Evolutionary conservation across 2,329 filamentous ascomycete species (phyloP), one percentile per base, ranked within the genome.

Genomic region (Curvularia verruculosa): DNA sequence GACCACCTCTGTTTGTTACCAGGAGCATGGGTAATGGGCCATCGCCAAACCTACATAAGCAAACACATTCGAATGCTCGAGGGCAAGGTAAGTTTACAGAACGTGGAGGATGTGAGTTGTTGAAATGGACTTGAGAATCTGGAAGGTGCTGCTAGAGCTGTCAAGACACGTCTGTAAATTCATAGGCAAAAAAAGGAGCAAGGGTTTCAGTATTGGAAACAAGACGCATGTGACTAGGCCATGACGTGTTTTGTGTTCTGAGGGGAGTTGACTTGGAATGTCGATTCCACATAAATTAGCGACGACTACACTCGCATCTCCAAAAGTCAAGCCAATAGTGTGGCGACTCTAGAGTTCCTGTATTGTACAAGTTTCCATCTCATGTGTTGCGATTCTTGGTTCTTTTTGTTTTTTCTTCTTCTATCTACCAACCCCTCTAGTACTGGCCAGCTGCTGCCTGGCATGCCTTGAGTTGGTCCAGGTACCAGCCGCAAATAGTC

Each of bases 401-500:
- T 12, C 18, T 47, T 36, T 47, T 47, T 13, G 2, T 24, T 23
- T 23, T 6, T 9, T n/a, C n/a, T 24, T 23, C n/a, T 29, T 19
- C 26, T 41, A 23, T 19, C 18, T 5, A 31, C 12, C 9, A 21
- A 18, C 36, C 19, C 39, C 36, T 54, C 75, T 82, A 82, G 67
- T 83, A 83, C 73, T 79, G 78, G 43, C 72, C 71, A 54, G 80
- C 79, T 18, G 80, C 79, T 49, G 70, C 62, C 78, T 82, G 81
- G 65, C 81, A 83, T 18, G 80, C 80, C 78, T 82, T 82, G 40
- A 99, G 84, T 85, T 99, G 94, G 78, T 99, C 95, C 71, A 99
- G 82, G 79, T 99, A 99, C 93, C 94, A 99, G 67, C 90, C 90
- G 82, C 95, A 99, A 75, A 97, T 96, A 75, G 89, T 89, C 89